Conservation (phyloP, 208 protist species). For the Acanthamoeba healyi region DNA sequence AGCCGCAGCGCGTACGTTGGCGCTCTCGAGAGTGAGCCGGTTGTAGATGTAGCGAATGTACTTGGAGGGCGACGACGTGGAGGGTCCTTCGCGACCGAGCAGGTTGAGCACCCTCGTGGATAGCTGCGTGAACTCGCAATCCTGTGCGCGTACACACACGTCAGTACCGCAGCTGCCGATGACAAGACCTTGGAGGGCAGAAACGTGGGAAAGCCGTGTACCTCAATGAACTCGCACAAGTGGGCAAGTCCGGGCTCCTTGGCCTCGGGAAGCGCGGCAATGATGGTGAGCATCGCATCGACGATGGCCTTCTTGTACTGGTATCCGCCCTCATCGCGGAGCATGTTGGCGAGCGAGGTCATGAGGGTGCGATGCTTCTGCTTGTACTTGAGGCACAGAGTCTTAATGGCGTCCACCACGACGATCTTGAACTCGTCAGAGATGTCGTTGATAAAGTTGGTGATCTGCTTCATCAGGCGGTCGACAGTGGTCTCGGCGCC, state of each 20-base stretch:
- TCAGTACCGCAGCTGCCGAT: too few relatives aligned
- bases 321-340: slow-evolving; percentile 86
- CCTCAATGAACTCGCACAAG: slow-evolving; percentile 99
- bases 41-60: slow-evolving; percentile 99
- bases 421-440: slow-evolving; percentile 98
- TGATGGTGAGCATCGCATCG: slow-evolving; percentile 96
- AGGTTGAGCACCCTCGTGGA: slow-evolving; percentile 96
- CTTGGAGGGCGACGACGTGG: slow-evolving; percentile 90
- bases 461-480: slow-evolving; percentile 97
- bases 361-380: slow-evolving; percentile 94
- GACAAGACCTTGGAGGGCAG: too few relatives aligned
- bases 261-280: slow-evolving; percentile 92
- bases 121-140: slow-evolving; percentile 98
- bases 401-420: slow-evolving; percentile 96
- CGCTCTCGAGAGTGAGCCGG: slow-evolving; percentile 94
- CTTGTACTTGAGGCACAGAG: slow-evolving; percentile 96
- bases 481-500: slow-evolving; percentile 96
- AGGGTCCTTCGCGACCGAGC: slow-evolving; percentile 96
- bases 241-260: slow-evolving; percentile 94
- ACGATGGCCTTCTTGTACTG: slow-evolving; percentile 97
- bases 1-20: slow-evolving; percentile 95
- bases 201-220: too few relatives aligned
- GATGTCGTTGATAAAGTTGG: slow-evolving; percentile 95
- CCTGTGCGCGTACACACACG: too few relatives aligned
- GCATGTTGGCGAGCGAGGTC: slow-evolving; percentile 87